Conservation (phyloP, 1,139 yeast species). For the Pichia norvegensis region DNA sequence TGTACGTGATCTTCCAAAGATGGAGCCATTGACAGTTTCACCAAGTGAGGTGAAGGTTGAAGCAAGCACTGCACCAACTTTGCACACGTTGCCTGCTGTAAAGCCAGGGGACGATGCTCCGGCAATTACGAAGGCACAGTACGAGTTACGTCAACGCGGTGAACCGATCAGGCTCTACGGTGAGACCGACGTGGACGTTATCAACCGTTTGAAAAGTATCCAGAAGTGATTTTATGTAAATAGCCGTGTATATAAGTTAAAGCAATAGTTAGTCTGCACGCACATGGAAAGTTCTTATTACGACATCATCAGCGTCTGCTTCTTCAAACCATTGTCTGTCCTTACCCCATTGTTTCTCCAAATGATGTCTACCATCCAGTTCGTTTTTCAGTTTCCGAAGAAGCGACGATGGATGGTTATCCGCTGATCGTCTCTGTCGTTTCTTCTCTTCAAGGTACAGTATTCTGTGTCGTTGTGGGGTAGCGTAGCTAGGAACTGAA, state of each 20-base stretch:
- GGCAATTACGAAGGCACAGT: conserved; percentile 18
- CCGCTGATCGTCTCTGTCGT: no score
- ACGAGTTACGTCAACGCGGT: conserved; percentile 24
- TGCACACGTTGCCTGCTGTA: conserved; percentile 2
- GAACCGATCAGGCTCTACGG: conserved; percentile 23
- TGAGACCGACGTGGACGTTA: conserved; percentile 27
- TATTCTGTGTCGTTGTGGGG: neutral
- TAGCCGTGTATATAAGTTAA: neutral
- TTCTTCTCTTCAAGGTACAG: no score
- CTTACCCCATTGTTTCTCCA: no score
- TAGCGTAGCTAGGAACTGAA: neutral
- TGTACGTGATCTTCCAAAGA: conserved; percentile 17
- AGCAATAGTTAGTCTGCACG: no score
- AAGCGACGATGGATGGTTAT: no score
- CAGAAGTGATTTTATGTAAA: neutral
- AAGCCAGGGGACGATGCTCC: conserved; percentile 15
- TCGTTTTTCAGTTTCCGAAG: no score
- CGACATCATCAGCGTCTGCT: no score
- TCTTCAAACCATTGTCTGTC: no score
- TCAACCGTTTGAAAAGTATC: conserved; percentile 27
- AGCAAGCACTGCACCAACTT: neutral
- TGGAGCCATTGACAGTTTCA: conserved; percentile 10
- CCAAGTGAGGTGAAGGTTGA: neutral
- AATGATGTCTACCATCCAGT: no score
- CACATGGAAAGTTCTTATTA: no score